Base-by-base conservation (phyloP, 177 flowering plant species). In the Vitis hybrid region DNA sequence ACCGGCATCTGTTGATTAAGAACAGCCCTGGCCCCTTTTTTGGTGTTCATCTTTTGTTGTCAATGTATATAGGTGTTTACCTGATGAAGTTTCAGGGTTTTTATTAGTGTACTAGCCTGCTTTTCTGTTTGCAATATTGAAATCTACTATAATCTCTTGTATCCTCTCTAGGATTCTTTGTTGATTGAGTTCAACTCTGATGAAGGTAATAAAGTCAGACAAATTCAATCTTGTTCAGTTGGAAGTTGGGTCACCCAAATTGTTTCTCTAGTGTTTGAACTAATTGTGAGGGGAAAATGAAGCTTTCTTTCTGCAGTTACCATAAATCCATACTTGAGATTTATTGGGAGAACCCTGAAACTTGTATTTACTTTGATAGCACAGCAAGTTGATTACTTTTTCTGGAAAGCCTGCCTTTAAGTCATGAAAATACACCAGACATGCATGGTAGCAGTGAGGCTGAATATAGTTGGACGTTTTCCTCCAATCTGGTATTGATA, bases 51-150 rank as follows among this genome's bases (percentile, higher is more conserved):
- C 18, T 52, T 39, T n/a, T 31, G 66, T 57, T 22, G 10, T 57
- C 21, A 10, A 10, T 62, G 60, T 70, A 31, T 52, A 62, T 70
- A 70, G 5, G n/a, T 48, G 18, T 19, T 3, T 45, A 57, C 71
- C 49, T 60, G 65, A 69, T 50, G 5, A 50, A 49, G 56, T 69
- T 61, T 31, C 48, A 39, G 9, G 48, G 48, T 39, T 12, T 52
- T 15, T 52, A 52, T 15, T 52, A 12, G 16, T 12, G 14, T 52
- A 52, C 16, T 52, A 52, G 56, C 16, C 56, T 52, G 56, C 5
- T 12, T 15, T 15, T 52, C 15, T 52, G 56, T 52, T 52, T 52
- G 56, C 10, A 1, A 52, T 12, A 52, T 52, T 52, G 56, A 12
- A 52, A 52, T 52, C 56, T 52, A 15, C 10, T 12, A 52, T 52